Conservation (phyloP, 345 rosid genomes). For the Euclidium syriacum region DNA sequence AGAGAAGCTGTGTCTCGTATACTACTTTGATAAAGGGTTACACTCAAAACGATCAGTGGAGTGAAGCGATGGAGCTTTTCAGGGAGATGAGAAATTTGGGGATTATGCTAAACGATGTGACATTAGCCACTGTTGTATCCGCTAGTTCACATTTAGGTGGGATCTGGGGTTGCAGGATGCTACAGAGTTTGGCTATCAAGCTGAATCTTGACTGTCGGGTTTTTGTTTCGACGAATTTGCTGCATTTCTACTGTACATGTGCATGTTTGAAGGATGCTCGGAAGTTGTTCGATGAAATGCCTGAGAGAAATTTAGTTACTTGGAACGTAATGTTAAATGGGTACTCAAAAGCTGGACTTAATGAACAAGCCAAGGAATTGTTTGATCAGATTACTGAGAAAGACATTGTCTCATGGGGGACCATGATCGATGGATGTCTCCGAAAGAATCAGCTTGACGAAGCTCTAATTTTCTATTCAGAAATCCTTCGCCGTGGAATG, state of each 20-base stretch:
- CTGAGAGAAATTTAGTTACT: slow-evolving; percentile 50
- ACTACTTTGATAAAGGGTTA: slow-evolving; percentile 70
- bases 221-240: slow-evolving; percentile 61
- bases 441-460: slow-evolving; percentile 42
- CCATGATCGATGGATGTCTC: slow-evolving; percentile 59
- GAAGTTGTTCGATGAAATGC: slow-evolving; percentile 60
- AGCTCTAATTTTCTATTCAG: slow-evolving; percentile 48
- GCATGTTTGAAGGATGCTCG: slow-evolving; percentile 53
- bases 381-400: slow-evolving; percentile 52
- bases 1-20: slow-evolving; percentile 53
- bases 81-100: slow-evolving; percentile 54
- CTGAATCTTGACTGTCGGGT: slow-evolving; percentile 40
- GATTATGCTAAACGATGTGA: slow-evolving; percentile 49
- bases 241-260: slow-evolving; percentile 60
- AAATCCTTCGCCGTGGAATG: slow-evolving; percentile 47
- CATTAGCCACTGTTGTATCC: slow-evolving; percentile 50
- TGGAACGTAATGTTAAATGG: slow-evolving; percentile 96
- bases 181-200: slow-evolving; percentile 58
- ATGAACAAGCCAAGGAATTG: slow-evolving; percentile 49
- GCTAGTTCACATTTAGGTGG: slow-evolving; percentile 50
- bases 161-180: slow-evolving; percentile 49
- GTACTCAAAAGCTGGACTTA: slow-evolving; percentile 60
- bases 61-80: slow-evolving; percentile 46
- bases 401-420: slow-evolving; percentile 82
- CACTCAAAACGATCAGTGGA: slow-evolving; percentile 39